These are phyloP conservation scores for Quillaja saponaria DNA, from an alignment of 306 rosid species.

Conservation along the genomic window DNA sequence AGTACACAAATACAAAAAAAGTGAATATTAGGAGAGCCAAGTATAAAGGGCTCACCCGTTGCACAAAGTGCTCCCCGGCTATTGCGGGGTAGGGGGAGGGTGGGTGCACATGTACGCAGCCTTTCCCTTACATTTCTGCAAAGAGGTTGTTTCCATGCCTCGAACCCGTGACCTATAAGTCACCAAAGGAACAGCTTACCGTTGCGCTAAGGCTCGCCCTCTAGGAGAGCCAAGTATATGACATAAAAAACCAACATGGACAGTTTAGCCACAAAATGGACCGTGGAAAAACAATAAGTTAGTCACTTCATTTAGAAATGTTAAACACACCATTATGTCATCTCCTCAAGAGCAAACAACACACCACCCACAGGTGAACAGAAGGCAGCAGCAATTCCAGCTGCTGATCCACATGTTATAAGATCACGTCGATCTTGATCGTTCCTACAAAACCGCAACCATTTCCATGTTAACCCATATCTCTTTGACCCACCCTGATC, in stretches of 20 bases:
- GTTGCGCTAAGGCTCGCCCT: too few species aligned
- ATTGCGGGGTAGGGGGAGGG: too few species aligned
- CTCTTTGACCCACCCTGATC: constrained; percentile 85
- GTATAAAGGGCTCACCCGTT: too few species aligned
- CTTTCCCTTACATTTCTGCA: too few species aligned
- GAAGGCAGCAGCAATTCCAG: constrained; percentile 94
- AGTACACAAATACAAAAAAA: not conserved
- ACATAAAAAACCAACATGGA: not conserved
- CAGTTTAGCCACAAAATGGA: constrained; percentile 23
- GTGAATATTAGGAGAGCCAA: not conserved
- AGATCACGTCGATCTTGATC: constrained; percentile 91
- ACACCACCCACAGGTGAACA: constrained; percentile 97
- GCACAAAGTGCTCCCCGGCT: too few species aligned
- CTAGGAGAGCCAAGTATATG: too few species aligned
- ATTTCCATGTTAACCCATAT: constrained; percentile 72
- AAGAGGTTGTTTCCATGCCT: too few species aligned
- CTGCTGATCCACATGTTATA: constrained; percentile 85
- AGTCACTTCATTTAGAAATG: constrained; percentile 16
- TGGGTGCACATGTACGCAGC: too few species aligned
- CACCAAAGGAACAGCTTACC: too few species aligned
- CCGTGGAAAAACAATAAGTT: not conserved
- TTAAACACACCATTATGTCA: constrained; percentile 77
- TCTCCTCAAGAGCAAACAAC: constrained; percentile 90
- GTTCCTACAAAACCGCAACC: constrained; percentile 77
- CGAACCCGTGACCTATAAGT: too few species aligned